Percentiles rank a stretch among this genome's conserved stretches.
Evolutionary conservation across 2,329 filamentous ascomycete species (phyloP).

Genomic region (Aspergillus costaricaensis): DNA sequence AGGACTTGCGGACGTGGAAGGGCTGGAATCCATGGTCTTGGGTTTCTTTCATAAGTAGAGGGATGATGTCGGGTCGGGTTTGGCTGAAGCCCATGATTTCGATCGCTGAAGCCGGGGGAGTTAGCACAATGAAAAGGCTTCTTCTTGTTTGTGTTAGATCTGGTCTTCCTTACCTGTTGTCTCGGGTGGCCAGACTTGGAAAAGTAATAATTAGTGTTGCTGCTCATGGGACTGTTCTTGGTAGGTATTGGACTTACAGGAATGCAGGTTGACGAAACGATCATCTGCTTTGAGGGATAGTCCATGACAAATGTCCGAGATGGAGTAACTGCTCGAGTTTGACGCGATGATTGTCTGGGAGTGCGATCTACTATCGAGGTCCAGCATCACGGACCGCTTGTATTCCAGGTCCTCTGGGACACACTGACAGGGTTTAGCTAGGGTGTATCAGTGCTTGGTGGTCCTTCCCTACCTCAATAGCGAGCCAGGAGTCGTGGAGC

Average conservation of each 20-base stretch:
- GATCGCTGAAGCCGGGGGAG: conserved; percentile 27
- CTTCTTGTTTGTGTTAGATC: no score
- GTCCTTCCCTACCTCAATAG: conserved; percentile 7
- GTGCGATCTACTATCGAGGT: conserved; percentile 43
- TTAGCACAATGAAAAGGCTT: neutral
- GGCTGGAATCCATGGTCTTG: conserved; percentile 40
- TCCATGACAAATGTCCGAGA: conserved; percentile 45
- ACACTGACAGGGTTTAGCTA: conserved; percentile 35
- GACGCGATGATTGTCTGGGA: conserved; percentile 47
- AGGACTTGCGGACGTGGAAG: conserved; percentile 39
- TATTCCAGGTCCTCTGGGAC: conserved; percentile 47
- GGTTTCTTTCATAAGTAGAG: conserved; percentile 31
- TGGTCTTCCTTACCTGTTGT: conserved; percentile 29
- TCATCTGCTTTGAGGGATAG: conserved; percentile 36
- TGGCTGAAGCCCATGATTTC: conserved; percentile 44
- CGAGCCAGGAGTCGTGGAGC: conserved; percentile 5
- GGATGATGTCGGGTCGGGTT: conserved; percentile 34
- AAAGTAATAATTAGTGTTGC: neutral
- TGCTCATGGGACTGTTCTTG: no score
- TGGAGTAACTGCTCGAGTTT: conserved; percentile 52
- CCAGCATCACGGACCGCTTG: conserved; percentile 43
- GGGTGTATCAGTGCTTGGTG: neutral
- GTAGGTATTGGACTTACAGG: conserved; percentile 35
- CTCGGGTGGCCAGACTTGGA: conserved; percentile 43
- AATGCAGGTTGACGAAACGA: conserved; percentile 49